Evolutionary conservation across 2,329 filamentous ascomycete species (phyloP), one percentile per base, ranked within the genome.

Genomic region (Metarhizium brunneum): DNA sequence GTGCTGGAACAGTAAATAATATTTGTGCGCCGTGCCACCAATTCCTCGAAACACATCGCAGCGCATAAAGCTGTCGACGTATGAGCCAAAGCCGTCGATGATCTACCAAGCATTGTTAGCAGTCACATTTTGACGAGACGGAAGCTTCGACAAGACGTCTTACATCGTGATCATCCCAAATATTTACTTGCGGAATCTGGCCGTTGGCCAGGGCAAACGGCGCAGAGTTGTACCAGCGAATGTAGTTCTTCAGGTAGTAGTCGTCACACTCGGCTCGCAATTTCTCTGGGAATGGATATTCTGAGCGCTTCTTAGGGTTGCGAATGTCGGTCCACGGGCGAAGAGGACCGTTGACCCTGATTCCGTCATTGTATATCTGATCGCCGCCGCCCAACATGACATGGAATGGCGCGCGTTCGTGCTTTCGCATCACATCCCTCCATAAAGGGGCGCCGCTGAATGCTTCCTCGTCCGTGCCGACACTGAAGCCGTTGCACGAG

Each of bases 1-100:
- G 63, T 99, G 94, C 73, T 99, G 94, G 72, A 99, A 99, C 10
- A 99, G 81, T 81, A 97, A 83, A 69, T 99, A 99, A 72, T 97
- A 97, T 71, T 99, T 99, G 77, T 94, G 95, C 1, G 94, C 94
- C 54, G 92, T 85, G 36, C 89, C 90, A 5, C 94, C 94, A 56
- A 99, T 83, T 20, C 94, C 94, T 48, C 88, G 87, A 71, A 99
- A 97, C 6, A 99, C 90, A 50, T 90, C 81, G 53, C 90, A 94
- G 63, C 82, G 83, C 91, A 97, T 97, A 67, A 97, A 97, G 42
- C 91, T 84, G 65, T 96, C 85, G 30, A 91, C 85, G 69, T 99
- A 99, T 0, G 91, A 96, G 4, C 94, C 94, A 67, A 90, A 99
- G 0, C 94, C 94, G 69, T 92, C 87, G 62, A 92, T 94, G 61